phyloP scores from a whole-genome alignment of 2,329 filamentous ascomycete species.

The Fusarium sp. region DNA sequence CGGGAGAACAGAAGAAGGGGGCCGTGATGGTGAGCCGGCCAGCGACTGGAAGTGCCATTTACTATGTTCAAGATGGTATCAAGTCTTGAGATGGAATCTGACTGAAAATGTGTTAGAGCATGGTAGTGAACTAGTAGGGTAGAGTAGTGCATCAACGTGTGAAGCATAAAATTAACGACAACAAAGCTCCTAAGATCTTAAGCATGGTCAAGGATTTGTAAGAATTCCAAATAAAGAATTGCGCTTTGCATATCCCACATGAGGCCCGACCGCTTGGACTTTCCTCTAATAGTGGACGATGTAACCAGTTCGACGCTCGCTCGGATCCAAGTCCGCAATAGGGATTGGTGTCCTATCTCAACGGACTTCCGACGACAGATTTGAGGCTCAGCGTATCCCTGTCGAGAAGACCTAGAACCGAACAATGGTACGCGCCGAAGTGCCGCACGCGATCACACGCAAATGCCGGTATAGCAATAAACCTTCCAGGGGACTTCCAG shows the following conservation, averaged over 20 bases:
- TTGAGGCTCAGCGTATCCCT: constrained; percentile 25
- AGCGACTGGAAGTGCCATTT: constrained; percentile 76
- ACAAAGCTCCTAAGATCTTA: constrained; percentile 14
- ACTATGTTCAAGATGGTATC: constrained; percentile 54
- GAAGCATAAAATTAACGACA: constrained; percentile 15
- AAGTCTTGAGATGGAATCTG: constrained; percentile 23
- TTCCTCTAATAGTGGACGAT: constrained; percentile 9
- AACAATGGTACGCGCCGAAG: constrained; percentile 19
- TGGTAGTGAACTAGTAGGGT: not conserved
- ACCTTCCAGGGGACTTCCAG: constrained; percentile 1
- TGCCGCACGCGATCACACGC: constrained; percentile 32
- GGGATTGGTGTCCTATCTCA: not conserved
- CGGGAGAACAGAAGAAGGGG: constrained; percentile 77
- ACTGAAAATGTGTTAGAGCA: constrained; percentile 9
- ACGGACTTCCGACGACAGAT: constrained; percentile 2
- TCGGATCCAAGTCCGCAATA: not conserved
- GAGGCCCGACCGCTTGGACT: constrained; percentile 14
- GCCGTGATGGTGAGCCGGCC: constrained; percentile 93
- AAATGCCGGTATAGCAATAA: constrained; percentile 30
- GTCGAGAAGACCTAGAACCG: constrained; percentile 2
- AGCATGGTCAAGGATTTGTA: constrained; percentile 14
- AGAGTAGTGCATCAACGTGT: constrained; percentile 14
- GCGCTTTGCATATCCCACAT: constrained; percentile 20
- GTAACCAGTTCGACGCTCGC: constrained; percentile 3
- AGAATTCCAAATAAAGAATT: constrained; percentile 12